Base-by-base conservation (phyloP, 257 asterid species). In the Lycium ferocissimum region DNA sequence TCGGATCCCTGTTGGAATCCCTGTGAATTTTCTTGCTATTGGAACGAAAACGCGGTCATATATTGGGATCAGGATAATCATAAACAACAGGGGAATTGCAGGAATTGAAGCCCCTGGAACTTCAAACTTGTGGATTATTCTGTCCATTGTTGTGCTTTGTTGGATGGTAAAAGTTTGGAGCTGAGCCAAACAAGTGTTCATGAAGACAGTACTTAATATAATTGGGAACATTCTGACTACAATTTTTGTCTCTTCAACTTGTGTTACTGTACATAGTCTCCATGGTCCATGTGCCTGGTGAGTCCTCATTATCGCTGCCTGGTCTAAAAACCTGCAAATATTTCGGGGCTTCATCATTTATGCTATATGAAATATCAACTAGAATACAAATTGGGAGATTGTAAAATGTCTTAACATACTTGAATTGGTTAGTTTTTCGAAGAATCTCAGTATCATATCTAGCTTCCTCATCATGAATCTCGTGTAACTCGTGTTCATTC, bases 131-230 rank as follows among this genome's bases (percentile, higher is more conserved):
- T 92, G 86, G 20, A 95, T 80, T 22, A 73, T 90, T 90, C 93
- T 88, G 88, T 93, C 89, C 90, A 90, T 87, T 51, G 97, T 95
- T 15, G 82, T 89, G 90, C 95, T 89, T 85, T 95, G 98, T 85
- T 95, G 97, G 88, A 94, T 87, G 67, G 94, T 82, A 79, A 95
- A 93, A n/a, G 97, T 95, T 79, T 92, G 98, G 65, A 92, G 95
- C 84, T 95, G 98, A 73, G 98, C 97, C 79, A 95, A 75, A 84
- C 97, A 92, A 1, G 97, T 93, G 91, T 95, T 95, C 97, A 92
- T 92, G 92, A 95, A 92, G 40, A 93, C 86, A 1, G 95, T 93
- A 87, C 94, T 95, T 67, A 92, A 70, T 59, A 95, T 89, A 72
- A 95, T 88, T 22, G 97, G 98, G 9, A 93, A 88, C 97, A 93